Evolutionary conservation across 164 flowering plant genomes (phyloP), one percentile per base, ranked within the genome.

Genomic region (Cinnamomum micranthum): DNA sequence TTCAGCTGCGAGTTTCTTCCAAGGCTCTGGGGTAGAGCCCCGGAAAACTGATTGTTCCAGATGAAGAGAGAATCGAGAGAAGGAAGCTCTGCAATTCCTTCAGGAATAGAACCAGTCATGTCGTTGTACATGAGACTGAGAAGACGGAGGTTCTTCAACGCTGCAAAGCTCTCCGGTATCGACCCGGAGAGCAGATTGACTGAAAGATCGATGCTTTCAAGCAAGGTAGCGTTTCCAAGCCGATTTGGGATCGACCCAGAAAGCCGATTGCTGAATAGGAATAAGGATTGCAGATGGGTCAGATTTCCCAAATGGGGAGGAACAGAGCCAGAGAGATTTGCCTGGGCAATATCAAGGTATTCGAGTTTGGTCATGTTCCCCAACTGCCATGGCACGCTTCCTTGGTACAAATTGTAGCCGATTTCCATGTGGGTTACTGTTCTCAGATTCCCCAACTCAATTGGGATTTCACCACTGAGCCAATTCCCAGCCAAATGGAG

Each of bases 321-420:
- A 47, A 95, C 85, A 62, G 86, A 55, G 5, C 98, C 98, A 15
- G 98, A 91, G 77, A 95, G 85, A 76, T 88, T 88, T 10, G 97
- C 93, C 68, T 87, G 90, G 22, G 99, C 95, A 76, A 95, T 89
- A 73, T 95, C 99, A 70, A 95, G 94, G 80, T 95, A 95, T 68
- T 80, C 82, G 74, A 95, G 90, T 75, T 81, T 83, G 76, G 86
- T 87, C 95, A 95, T 86, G 82, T 87, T 88, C 1, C 97, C 97
- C 73, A 93, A 74, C 73, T 95, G 83, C 93, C 88, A 85, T 9
- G 98, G 98, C 63, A 95, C 86, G 47, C 75, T 73, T 25, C 95
- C 92, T n/a, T 84, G 77, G 79, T 90, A 92, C 19, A 78, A 75
- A 70, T 95, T 95, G 80, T 93, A 95, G 51, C 99, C 99, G 80